Evolutionary conservation across 169 alveolate species (phyloP).

Genomic region (Eimeria acervulina): DNA sequence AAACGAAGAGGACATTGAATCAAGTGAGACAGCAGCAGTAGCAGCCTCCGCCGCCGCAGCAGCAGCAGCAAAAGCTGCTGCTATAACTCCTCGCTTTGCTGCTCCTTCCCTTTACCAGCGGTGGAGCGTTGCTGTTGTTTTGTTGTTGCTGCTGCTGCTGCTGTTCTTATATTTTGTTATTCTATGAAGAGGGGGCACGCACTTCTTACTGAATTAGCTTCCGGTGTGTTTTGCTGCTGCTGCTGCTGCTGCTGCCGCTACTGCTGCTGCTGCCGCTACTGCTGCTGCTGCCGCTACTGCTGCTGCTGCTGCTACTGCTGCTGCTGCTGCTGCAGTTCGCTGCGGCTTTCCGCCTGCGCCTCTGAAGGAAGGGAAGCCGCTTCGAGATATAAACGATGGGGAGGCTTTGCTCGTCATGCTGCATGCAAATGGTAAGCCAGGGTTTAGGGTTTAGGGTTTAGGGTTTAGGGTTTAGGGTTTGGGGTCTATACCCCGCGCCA

Average conservation of each 20-base stretch:
- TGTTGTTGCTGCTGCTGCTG: neutral
- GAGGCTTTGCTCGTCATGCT: conserved; percentile 11
- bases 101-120: neutral
- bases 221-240: neutral
- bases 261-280: conserved; percentile 10
- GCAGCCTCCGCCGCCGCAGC: no score
- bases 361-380: conserved; percentile 6
- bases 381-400: neutral
- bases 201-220: neutral
- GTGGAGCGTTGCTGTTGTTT: neutral
- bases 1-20: neutral
- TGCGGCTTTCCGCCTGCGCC: neutral
- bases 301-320: conserved; percentile 12
- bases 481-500: neutral
- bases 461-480: neutral
- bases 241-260: conserved; percentile 13
- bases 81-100: neutral
- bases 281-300: conserved; percentile 38
- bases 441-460: conserved; percentile 2
- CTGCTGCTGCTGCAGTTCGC: conserved; percentile 5
- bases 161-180: no score
- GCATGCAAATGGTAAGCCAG: conserved; percentile 12
- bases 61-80: no score
- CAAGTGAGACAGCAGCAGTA: neutral
- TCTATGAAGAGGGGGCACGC: no score